These are phyloP conservation scores for Xerocomus brunneocitrinus DNA, from an alignment of 768 basidiomycete genomes.

Conservation along the genomic window DNA sequence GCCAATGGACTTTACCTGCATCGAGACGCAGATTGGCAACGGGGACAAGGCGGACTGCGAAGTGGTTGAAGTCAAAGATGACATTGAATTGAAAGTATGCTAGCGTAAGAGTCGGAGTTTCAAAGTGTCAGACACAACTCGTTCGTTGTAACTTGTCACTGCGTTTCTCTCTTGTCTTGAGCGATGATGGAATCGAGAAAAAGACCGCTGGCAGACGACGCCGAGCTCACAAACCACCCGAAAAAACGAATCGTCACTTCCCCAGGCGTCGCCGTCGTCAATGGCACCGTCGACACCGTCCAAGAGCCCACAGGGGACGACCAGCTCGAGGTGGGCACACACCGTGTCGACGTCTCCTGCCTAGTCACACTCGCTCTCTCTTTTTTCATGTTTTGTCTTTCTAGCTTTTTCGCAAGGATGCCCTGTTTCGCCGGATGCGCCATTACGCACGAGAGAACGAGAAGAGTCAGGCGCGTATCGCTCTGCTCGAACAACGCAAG, in stretches of 20 bases:
- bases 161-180: conserved; percentile 13
- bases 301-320: conserved; percentile 47
- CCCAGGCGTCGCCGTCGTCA: conserved; percentile 42
- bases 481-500: conserved; percentile 62
- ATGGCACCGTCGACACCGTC: conserved; percentile 31
- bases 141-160: not conserved
- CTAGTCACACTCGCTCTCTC: conserved; percentile 19
- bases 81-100: conserved; percentile 23
- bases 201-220: conserved; percentile 51
- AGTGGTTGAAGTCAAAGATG: conserved; percentile 50
- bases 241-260: conserved; percentile 55
- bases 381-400: conserved; percentile 6
- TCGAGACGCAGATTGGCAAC: conserved; percentile 90
- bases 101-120: conserved; percentile 22
- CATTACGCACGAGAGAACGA: conserved; percentile 76
- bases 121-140: conserved; percentile 8
- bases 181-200: conserved; percentile 55
- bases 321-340: conserved; percentile 58
- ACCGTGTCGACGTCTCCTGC: conserved; percentile 17
- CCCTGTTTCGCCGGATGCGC: conserved; percentile 79
- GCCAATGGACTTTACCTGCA: conserved; percentile 79
- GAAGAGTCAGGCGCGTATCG: conserved; percentile 55
- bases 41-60: conserved; percentile 81
- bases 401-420: conserved; percentile 82
- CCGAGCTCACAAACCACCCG: conserved; percentile 36